Base-by-base conservation (phyloP, 108 stramenopile genomes). In the Discostella stelligeroides region DNA sequence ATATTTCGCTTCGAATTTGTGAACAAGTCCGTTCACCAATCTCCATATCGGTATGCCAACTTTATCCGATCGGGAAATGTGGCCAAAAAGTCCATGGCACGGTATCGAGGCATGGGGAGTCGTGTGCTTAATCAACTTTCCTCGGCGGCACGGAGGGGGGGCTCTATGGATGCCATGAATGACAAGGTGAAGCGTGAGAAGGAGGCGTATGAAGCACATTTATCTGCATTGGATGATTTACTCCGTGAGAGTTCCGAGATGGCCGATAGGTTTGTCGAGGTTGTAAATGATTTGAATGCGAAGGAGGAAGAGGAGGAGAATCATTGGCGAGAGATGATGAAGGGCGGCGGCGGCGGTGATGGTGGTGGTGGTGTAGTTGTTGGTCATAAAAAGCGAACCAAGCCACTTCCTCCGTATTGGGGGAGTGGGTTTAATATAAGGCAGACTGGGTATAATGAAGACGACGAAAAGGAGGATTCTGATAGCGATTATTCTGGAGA, bases 1-100 rank as follows among this genome's bases (percentile, higher is more conserved):
- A 72, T 78, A 0, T 78, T 72, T 20, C 64, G 76, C 47, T 73
- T 78, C 34, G 76, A 78, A 51, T 78, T 78, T 37, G 1, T 46
- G 7, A 78, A 78, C 48, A 37, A 38, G 0, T 18, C 57, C 7
- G 71, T 60, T 4, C 65, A 67, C 49, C 76, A 78, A 20, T 71
- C 76, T 28, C 76, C 76, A 12, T 29, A 40, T 27, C 54, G 72
- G n/a, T 68, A 68, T 46, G 7, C 68, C 1, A 66, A 76, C 40
- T 76, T 76, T 42, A 43, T 67, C 1, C 75, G 75, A 7, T 51
- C 48, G 14, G 75, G 75, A 7, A 62, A 63, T 0, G 75, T 60
- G 6, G 75, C 75, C 30, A 76, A 63, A 27, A 76, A 69, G 45
- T 62, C 60, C 42, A 54, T n/a, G 53, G 5, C 28, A 12, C 28